Evolutionary conservation across 2,329 filamentous ascomycete species (phyloP).

Genomic region (Diplocarpon mali): DNA sequence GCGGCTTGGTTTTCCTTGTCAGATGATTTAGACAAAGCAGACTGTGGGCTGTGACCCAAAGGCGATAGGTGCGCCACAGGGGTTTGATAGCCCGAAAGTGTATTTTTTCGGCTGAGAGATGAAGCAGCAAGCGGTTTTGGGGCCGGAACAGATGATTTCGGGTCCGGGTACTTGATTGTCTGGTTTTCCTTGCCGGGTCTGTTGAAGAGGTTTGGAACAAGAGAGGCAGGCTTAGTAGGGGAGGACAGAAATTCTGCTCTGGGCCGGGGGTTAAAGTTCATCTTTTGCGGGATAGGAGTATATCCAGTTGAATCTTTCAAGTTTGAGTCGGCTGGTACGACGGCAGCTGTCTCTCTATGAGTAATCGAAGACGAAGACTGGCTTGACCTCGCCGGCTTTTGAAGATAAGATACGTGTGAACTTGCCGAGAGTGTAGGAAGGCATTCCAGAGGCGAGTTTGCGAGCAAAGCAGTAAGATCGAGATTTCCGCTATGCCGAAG

Average conservation of each 20-base stretch:
- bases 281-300: conserved; percentile 23
- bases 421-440: conserved; percentile 17
- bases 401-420: conserved; percentile 3
- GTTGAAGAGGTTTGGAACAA: conserved; percentile 9
- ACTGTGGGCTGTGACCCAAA: conserved; percentile 6
- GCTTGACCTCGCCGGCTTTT: conserved; percentile 1
- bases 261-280: conserved; percentile 21
- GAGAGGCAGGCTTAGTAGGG: conserved; percentile 8
- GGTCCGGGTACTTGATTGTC: neutral
- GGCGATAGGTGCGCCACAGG: neutral
- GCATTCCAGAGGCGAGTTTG: conserved; percentile 18
- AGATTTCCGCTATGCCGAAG: conserved; percentile 14
- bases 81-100: conserved; percentile 2
- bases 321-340: no score
- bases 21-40: conserved; percentile 1
- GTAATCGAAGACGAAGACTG: neutral
- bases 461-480: conserved; percentile 23
- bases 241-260: conserved; percentile 7
- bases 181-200: neutral
- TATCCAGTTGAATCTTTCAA: conserved; percentile 8
- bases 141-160: conserved; percentile 8
- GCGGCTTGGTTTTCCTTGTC: conserved; percentile 13
- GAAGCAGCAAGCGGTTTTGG: conserved; percentile 10
- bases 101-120: conserved; percentile 17
- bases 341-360: neutral